These are phyloP conservation scores for Calonectria pauciramosa DNA, from an alignment of 2,329 filamentous ascomycete genomes.

Conservation along the genomic window DNA sequence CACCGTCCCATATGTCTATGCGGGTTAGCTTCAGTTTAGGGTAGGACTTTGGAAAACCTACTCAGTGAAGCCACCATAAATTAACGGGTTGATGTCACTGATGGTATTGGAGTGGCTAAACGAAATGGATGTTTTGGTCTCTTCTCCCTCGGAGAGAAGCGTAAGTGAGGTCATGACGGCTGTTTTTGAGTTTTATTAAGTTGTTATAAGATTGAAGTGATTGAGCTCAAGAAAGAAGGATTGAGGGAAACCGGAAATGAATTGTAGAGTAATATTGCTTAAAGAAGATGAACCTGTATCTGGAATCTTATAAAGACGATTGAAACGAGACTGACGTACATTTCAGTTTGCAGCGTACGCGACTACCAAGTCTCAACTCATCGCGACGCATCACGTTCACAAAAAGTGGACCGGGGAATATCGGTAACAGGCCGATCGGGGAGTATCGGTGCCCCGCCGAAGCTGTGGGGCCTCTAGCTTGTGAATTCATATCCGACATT, in stretches of 20 bases:
- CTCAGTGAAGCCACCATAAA: slow-evolving; percentile 88
- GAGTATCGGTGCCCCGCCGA: slow-evolving; percentile 26
- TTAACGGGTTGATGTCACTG: slow-evolving; percentile 81
- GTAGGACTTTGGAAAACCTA: slow-evolving; percentile 54
- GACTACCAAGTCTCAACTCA: background rate
- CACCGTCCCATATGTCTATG: slow-evolving; percentile 86
- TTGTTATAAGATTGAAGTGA: too few species aligned
- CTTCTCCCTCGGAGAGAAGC: slow-evolving; percentile 7
- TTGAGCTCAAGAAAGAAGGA: background rate
- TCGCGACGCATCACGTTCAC: background rate
- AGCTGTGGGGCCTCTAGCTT: background rate
- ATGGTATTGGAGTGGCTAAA: slow-evolving; percentile 75
- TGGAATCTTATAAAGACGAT: background rate
- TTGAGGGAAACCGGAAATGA: too few species aligned
- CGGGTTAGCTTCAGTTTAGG: background rate
- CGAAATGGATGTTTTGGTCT: slow-evolving; percentile 59
- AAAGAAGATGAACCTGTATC: background rate
- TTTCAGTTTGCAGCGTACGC: too few species aligned
- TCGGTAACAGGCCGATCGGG: slow-evolving; percentile 23
- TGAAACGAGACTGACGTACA: background rate
- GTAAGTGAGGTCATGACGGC: slow-evolving; percentile 27
- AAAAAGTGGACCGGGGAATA: slow-evolving; percentile 26
- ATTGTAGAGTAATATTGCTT: background rate
- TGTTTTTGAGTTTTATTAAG: background rate
- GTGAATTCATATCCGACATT: background rate